A percentile compares a stretch with the other conserved stretches of the same genome.
Evolutionary conservation across 176 grass and related monocot genomes (phyloP).

Genomic region (Oryza longistaminata): DNA sequence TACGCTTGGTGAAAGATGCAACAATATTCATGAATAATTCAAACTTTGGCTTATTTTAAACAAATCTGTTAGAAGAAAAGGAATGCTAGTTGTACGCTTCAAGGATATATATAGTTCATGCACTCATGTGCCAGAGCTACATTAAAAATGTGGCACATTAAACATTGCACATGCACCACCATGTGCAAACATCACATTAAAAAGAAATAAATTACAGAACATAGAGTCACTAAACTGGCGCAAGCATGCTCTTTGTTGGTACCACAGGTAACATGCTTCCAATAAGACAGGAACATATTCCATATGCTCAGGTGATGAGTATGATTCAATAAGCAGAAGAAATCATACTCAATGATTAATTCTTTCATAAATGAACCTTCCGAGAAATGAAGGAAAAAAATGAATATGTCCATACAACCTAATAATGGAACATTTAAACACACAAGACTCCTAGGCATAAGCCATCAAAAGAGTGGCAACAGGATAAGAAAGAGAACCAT

Average conservation of each 20-base stretch:
- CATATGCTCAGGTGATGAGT: neutral
- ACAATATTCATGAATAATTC: neutral
- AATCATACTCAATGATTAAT: neutral
- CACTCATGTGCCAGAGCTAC: conserved; percentile 6
- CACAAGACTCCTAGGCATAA: neutral
- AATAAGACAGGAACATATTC: neutral
- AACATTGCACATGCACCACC: conserved; percentile 2
- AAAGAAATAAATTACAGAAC: conserved; percentile 5
- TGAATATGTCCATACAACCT: neutral
- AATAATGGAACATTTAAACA: conserved; percentile 2
- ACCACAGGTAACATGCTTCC: neutral
- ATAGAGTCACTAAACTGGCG: neutral
- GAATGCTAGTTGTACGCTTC: neutral
- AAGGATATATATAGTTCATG: neutral
- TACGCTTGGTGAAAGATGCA: neutral
- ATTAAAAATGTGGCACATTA: conserved; percentile 8
- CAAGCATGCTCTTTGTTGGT: neutral
- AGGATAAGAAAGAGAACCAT: neutral
- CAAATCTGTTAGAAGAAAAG: neutral
- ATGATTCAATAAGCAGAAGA: neutral
- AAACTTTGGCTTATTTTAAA: neutral
- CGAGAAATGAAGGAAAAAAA: neutral
- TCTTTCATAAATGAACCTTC: neutral
- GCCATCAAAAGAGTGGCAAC: neutral
- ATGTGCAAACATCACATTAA: conserved; percentile 14